Percentiles rank a stretch among this genome's conserved stretches.
These are phyloP conservation scores for Phytophthora pinifolia DNA, from an alignment of 352 stramenopile species.

Conservation along the genomic window DNA sequence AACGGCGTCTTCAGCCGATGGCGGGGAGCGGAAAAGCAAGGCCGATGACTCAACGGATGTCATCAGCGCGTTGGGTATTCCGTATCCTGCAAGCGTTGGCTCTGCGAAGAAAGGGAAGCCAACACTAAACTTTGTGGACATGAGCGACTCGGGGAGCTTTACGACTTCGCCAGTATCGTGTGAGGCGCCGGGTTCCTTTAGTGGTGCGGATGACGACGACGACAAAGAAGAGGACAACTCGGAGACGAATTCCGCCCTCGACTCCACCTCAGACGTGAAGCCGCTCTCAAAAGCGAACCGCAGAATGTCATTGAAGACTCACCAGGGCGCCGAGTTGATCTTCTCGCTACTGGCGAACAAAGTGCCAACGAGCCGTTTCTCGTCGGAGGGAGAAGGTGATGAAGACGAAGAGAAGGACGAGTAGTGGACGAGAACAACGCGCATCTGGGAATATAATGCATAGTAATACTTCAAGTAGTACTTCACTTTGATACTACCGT, in stretches of 20 bases:
- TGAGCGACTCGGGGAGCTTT: slow-evolving; percentile 31
- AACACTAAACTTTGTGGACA: slow-evolving; percentile 29
- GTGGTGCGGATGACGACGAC: slow-evolving; percentile 9
- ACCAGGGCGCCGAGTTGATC: slow-evolving; percentile 39
- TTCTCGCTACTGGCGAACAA: slow-evolving; percentile 44
- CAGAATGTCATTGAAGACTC: slow-evolving; percentile 27
- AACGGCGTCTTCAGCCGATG: slow-evolving; percentile 5
- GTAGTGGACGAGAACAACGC: slow-evolving; percentile 2
- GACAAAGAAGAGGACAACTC: slow-evolving; percentile 15
- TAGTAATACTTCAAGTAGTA: too few relatives aligned
- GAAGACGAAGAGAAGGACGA: slow-evolving; percentile 14
- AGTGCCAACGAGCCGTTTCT: slow-evolving; percentile 14
- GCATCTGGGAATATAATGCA: slow-evolving; percentile 1
- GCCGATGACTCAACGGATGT: background rate
- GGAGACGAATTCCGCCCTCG: slow-evolving; percentile 3
- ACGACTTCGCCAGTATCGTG: slow-evolving; percentile 31
- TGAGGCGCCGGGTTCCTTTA: slow-evolving; percentile 16
- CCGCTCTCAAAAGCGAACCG: slow-evolving; percentile 19
- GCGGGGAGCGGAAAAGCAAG: slow-evolving; percentile 1
- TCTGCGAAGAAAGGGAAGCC: slow-evolving; percentile 27
- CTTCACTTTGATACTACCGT: too few relatives aligned
- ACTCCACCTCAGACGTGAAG: slow-evolving; percentile 6
- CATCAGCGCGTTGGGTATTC: slow-evolving; percentile 6
- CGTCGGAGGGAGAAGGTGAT: slow-evolving; percentile 10
- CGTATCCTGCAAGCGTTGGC: slow-evolving; percentile 18